These are phyloP conservation scores for Colletotrichum sansevieriae DNA, from an alignment of 2,329 filamentous ascomycete species.

Conservation along the genomic window DNA sequence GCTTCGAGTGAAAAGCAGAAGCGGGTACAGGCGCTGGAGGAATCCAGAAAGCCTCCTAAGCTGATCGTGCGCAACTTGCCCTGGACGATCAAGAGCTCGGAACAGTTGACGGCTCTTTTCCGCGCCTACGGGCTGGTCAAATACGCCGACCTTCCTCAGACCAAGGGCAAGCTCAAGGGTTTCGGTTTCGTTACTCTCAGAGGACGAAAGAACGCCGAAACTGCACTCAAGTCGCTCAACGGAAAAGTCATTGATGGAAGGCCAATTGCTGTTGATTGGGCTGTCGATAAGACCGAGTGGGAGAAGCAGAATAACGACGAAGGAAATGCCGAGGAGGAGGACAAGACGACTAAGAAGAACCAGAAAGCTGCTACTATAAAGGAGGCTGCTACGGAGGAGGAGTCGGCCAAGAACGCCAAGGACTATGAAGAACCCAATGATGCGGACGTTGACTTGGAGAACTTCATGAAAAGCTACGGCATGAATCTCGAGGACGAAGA, in stretches of 20 bases:
- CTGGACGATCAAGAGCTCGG: conserved; percentile 91
- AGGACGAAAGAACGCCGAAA: conserved; percentile 91
- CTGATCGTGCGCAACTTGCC: conserved; percentile 93
- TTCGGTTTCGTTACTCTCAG: conserved; percentile 95
- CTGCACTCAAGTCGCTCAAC: conserved; percentile 86
- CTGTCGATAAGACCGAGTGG: conserved; percentile 92
- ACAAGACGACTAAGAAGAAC: conserved; percentile 49
- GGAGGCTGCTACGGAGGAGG: conserved; percentile 33
- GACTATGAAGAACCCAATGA: conserved; percentile 56
- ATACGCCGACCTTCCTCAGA: conserved; percentile 84
- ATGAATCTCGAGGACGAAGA: conserved; percentile 70
- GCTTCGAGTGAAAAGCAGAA: conserved; percentile 62
- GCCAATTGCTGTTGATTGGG: conserved; percentile 94
- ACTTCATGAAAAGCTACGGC: conserved; percentile 71
- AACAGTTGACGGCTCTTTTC: conserved; percentile 85
- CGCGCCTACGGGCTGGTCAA: conserved; percentile 92
- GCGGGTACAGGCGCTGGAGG: conserved; percentile 71
- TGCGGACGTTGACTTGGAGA: conserved; percentile 61
- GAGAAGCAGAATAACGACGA: conserved; percentile 69
- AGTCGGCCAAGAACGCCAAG: conserved; percentile 45
- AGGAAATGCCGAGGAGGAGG: conserved; percentile 38
- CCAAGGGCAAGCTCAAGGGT: conserved; percentile 81
- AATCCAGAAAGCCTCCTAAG: conserved; percentile 75
- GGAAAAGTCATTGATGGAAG: conserved; percentile 91
- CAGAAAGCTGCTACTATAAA: conserved; percentile 55